Evolutionary conservation across 2,329 filamentous ascomycete species (phyloP).

Genomic region (Pyrenophora tritici-repentis): DNA sequence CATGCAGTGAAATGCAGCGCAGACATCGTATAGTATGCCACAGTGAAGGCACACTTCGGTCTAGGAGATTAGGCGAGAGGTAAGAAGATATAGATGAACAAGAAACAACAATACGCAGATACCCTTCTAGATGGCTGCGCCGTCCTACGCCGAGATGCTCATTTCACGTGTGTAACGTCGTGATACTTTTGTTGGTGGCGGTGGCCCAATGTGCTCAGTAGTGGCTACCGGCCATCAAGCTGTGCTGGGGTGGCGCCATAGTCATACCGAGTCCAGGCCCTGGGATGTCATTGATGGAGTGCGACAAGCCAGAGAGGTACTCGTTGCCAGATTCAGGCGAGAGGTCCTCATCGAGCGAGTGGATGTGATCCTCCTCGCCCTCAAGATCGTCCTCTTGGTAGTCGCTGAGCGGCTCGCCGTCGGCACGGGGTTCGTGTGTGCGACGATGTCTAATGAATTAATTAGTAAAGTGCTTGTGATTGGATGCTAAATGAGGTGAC

Average conservation of each 20-base stretch:
- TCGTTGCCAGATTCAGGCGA: slow-evolving; percentile 73
- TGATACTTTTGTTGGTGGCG: slow-evolving; percentile 15
- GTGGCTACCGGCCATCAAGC: slow-evolving; percentile 52
- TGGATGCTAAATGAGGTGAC: slow-evolving; percentile 31
- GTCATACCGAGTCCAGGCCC: slow-evolving; percentile 44
- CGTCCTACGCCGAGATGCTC: slow-evolving; percentile 30
- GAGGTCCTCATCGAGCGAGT: slow-evolving; percentile 78
- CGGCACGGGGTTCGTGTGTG: slow-evolving; percentile 78
- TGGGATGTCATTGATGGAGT: slow-evolving; percentile 45
- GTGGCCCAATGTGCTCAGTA: slow-evolving; percentile 39
- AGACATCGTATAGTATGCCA: slow-evolving; percentile 22
- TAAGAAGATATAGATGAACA: slow-evolving; percentile 24
- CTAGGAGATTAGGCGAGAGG: slow-evolving; percentile 32
- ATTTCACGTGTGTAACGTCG: slow-evolving; percentile 30
- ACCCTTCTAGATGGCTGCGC: slow-evolving; percentile 30
- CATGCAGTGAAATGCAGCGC: slow-evolving; percentile 26
- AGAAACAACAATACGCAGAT: slow-evolving; percentile 26
- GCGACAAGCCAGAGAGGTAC: slow-evolving; percentile 51
- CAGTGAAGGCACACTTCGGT: slow-evolving; percentile 21
- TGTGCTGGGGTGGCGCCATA: slow-evolving; percentile 50
- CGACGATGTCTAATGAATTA: slow-evolving; percentile 63
- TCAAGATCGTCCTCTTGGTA: slow-evolving; percentile 85
- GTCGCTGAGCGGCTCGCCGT: slow-evolving; percentile 64
- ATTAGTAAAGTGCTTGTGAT: slow-evolving; percentile 42
- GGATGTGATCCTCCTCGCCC: slow-evolving; percentile 84